phyloP scores from a whole-genome alignment of 2,329 filamentous ascomycete genomes.

The Stylonectria norvegica region DNA sequence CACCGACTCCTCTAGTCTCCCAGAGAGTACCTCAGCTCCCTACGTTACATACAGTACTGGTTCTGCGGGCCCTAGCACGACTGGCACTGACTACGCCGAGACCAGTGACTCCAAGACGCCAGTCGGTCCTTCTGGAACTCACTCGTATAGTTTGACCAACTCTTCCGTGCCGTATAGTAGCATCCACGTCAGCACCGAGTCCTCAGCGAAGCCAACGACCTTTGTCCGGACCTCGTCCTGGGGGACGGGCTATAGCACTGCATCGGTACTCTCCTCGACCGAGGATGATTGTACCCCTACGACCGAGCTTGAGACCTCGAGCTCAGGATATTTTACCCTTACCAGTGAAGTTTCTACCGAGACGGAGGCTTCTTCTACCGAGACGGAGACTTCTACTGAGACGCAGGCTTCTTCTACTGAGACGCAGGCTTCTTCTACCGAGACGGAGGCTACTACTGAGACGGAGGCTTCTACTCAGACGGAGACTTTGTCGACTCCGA shows the following conservation, averaged over 20 bases:
- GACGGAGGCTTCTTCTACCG: too few relatives aligned
- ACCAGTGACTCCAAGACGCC: conserved; percentile 7
- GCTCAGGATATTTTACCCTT: too few relatives aligned
- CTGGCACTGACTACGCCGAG: not conserved
- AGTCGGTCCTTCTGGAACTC: conserved; percentile 12
- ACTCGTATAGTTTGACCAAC: conserved; percentile 13
- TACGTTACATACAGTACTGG: not conserved
- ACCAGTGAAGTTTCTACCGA: too few relatives aligned
- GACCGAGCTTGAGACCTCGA: too few relatives aligned
- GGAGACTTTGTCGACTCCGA: conserved; percentile 8
- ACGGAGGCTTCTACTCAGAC: too few relatives aligned
- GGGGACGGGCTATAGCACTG: conserved; percentile 2
- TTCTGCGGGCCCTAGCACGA: conserved; percentile 2
- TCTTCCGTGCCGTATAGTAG: conserved; percentile 14
- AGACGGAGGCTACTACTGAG: too few relatives aligned
- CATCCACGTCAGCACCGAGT: conserved; percentile 3
- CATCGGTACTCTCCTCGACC: too few relatives aligned
- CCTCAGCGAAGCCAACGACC: conserved; percentile 8
- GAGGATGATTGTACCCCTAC: too few relatives aligned
- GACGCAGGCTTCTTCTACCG: too few relatives aligned
- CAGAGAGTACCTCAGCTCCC: not conserved
- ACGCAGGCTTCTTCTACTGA: too few relatives aligned
- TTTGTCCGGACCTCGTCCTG: conserved; percentile 7
- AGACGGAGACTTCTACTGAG: too few relatives aligned
- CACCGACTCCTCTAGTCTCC: not conserved